Conservation (phyloP, 805 yeast species). For the Blastobotrys mokoenaii region DNA sequence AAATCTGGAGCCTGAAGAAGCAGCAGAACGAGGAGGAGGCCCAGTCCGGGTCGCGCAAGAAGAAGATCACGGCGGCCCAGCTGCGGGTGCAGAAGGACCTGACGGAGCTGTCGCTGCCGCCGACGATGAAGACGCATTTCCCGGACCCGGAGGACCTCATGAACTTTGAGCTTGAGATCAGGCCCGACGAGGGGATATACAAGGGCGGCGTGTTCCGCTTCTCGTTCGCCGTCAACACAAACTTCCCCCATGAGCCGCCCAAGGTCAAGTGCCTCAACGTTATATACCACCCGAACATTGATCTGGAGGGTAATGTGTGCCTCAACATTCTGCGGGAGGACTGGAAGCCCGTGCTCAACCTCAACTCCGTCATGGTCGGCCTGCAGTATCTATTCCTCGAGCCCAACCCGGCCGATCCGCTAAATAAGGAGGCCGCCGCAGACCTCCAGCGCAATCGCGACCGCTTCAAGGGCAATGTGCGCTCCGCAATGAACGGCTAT, state of each 20-base stretch:
- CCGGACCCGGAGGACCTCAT: constrained; percentile 51
- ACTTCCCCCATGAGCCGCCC: constrained; percentile 91
- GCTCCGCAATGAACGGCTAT: constrained; percentile 65
- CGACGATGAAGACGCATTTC: constrained; percentile 43
- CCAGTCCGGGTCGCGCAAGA: constrained; percentile 21
- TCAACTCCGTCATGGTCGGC: constrained; percentile 73
- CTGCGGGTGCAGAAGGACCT: constrained; percentile 67
- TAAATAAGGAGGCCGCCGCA: constrained; percentile 84
- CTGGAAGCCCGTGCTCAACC: constrained; percentile 87
- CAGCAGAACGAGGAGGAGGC: constrained; percentile 40
- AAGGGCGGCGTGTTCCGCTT: constrained; percentile 62
- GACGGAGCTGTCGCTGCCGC: constrained; percentile 58
- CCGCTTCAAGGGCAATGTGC: constrained; percentile 50
- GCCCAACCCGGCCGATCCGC: constrained; percentile 87
- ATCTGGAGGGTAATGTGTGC: constrained; percentile 83
- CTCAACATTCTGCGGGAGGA: constrained; percentile 87
- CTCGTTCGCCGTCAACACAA: constrained; percentile 53
- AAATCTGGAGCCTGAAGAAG: constrained; percentile 51
- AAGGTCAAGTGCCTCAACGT: constrained; percentile 38
- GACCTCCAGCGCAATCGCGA: constrained; percentile 34
- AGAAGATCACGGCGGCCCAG: constrained; percentile 52
- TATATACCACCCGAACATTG: constrained; percentile 80
- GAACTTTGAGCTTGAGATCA: constrained; percentile 48
- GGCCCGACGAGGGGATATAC: constrained; percentile 70
- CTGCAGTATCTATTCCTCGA: constrained; percentile 77